Evolutionary conservation across 2,329 filamentous ascomycete genomes (phyloP).

Genomic region (Penicillium sp.): DNA sequence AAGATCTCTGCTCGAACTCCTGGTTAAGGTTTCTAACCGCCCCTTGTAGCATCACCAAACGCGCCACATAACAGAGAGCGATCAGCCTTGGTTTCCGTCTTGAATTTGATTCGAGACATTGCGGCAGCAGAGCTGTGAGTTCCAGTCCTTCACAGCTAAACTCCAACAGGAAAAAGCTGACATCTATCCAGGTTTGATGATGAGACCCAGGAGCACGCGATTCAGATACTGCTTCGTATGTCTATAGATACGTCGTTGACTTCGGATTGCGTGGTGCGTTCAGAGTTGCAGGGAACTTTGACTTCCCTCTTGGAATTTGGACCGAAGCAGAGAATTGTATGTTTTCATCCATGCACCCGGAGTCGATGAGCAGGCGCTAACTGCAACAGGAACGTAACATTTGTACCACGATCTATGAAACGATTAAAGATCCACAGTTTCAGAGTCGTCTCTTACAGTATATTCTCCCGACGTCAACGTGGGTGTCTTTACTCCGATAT

Average conservation of each 20-base stretch:
- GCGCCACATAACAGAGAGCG: conserved; percentile 5
- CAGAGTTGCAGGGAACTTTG: conserved; percentile 44
- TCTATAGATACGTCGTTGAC: conserved; percentile 44
- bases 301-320: conserved; percentile 39
- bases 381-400: conserved; percentile 39
- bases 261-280: conserved; percentile 36
- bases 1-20: conserved; percentile 11
- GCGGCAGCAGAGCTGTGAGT: conserved; percentile 38
- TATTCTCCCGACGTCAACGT: conserved; percentile 45
- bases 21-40: conserved; percentile 1
- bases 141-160: neutral
- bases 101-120: conserved; percentile 41
- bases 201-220: conserved; percentile 39
- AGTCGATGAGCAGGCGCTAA: conserved; percentile 15
- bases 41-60: neutral
- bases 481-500: conserved; percentile 48
- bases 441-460: conserved; percentile 50
- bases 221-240: conserved; percentile 46
- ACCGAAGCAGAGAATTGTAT: conserved; percentile 34
- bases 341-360: neutral
- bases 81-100: conserved; percentile 40
- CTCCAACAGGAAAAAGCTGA: conserved; percentile 17
- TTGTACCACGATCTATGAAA: conserved; percentile 37
- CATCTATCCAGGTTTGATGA: conserved; percentile 39
- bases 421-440: conserved; percentile 46